These are phyloP conservation scores for Calendula officinalis DNA, from an alignment of 129 eudicot species.

Conservation along the genomic window DNA sequence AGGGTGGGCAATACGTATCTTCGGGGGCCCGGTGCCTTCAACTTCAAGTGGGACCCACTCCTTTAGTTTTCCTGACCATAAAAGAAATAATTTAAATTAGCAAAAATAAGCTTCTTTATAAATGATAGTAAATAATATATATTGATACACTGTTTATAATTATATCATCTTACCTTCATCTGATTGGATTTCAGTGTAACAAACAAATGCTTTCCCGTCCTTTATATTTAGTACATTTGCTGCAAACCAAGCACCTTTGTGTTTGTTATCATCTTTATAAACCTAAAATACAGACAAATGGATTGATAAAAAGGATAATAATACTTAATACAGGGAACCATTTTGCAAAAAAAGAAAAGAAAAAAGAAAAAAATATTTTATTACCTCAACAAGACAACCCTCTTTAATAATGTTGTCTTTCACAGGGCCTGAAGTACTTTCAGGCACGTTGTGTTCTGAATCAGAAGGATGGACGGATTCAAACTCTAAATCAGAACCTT, in stretches of 20 bases:
- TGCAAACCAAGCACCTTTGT: conserved; percentile 67
- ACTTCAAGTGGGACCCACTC: conserved; percentile 77
- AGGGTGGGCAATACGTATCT: conserved; percentile 71
- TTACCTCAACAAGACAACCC: conserved; percentile 83
- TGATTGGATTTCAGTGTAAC: conserved; percentile 54
- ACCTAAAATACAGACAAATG: conserved; percentile 42
- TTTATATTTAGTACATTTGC: conserved; percentile 56
- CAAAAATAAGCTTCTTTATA: too few species aligned
- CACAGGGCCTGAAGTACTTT: conserved; percentile 13
- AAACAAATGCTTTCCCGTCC: conserved; percentile 68
- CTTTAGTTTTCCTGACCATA: conserved; percentile 50
- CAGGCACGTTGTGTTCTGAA: conserved; percentile 22
- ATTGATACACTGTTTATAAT: too few species aligned
- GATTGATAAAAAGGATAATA: not conserved
- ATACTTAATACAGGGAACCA: conserved; percentile 1
- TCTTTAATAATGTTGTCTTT: conserved; percentile 44
- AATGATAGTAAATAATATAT: too few species aligned
- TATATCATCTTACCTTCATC: conserved; percentile 61
- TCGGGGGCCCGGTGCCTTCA: conserved; percentile 54
- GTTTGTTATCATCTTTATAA: conserved; percentile 48
- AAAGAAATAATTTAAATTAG: not conserved
- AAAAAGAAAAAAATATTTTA: not conserved
- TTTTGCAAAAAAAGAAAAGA: conserved; percentile 1
- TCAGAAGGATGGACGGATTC: conserved; percentile 24
- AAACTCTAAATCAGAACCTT: conserved; percentile 29